phyloP scores from a whole-genome alignment of 2,329 filamentous ascomycete genomes.

The Fusarium multiceps region DNA sequence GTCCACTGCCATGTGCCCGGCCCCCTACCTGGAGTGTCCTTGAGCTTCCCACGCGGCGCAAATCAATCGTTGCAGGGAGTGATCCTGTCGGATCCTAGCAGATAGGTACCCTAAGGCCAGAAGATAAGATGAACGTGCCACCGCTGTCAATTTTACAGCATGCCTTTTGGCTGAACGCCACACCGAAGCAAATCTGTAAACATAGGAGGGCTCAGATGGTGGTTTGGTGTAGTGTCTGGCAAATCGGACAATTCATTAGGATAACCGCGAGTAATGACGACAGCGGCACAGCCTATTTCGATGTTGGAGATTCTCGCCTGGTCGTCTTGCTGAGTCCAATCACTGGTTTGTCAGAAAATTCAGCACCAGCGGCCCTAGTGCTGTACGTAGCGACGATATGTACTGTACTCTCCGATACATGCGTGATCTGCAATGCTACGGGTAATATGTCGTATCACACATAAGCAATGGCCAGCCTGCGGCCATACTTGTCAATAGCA shows the following conservation, averaged over 20 bases:
- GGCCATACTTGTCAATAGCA: not conserved
- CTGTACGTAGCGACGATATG: slow-evolving; percentile 21
- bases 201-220: slow-evolving; percentile 6
- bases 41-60: slow-evolving; percentile 33
- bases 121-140: slow-evolving; percentile 29
- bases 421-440: slow-evolving; percentile 33
- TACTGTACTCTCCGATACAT: slow-evolving; percentile 28
- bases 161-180: slow-evolving; percentile 18
- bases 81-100: slow-evolving; percentile 21
- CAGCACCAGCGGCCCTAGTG: slow-evolving; percentile 18
- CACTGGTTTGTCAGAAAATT: slow-evolving; percentile 13
- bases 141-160: slow-evolving; percentile 14
- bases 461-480: slow-evolving; percentile 4
- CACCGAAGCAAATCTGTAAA: slow-evolving; percentile 12
- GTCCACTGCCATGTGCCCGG: slow-evolving; percentile 45
- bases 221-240: slow-evolving; percentile 7
- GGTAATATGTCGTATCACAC: slow-evolving; percentile 1
- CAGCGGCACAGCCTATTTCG: not conserved
- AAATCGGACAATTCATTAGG: slow-evolving; percentile 21
- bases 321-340: slow-evolving; percentile 26
- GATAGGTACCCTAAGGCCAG: slow-evolving; percentile 12
- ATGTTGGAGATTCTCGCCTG: not conserved
- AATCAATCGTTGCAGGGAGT: slow-evolving; percentile 30
- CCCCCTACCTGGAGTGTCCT: slow-evolving; percentile 35
- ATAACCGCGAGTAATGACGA: not conserved